Evolutionary conservation across 768 basidiomycete species (phyloP).

Genomic region (Tylopilus subfusipes): DNA sequence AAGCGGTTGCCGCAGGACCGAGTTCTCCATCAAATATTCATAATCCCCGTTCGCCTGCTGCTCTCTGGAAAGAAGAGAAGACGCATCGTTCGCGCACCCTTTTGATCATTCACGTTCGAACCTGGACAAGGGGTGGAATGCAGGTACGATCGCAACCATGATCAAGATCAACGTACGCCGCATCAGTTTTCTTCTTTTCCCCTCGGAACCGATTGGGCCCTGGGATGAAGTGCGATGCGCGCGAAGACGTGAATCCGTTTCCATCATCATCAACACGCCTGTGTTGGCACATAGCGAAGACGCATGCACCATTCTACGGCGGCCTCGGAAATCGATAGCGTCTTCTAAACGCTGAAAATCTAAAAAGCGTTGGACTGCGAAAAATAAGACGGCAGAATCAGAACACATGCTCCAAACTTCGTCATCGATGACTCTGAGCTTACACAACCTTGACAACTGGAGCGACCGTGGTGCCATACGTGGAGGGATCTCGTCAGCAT

Average conservation of each 20-base stretch:
- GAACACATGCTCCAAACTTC: not conserved
- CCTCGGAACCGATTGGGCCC: constrained; percentile 13
- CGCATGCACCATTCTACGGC: not conserved
- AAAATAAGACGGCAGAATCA: not conserved
- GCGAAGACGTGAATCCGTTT: constrained; percentile 1
- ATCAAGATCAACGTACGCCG: constrained; percentile 16
- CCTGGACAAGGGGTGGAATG: not conserved
- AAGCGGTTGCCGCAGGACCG: constrained; percentile 5
- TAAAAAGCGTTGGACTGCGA: not conserved
- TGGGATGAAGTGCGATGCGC: not conserved
- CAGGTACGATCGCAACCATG: not conserved
- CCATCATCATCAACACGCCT: not conserved
- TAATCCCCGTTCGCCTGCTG: constrained; percentile 9
- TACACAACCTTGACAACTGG: not conserved
- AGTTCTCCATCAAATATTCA: constrained; percentile 7
- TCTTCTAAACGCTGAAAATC: not conserved
- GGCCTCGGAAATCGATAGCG: not conserved
- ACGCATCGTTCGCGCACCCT: not conserved
- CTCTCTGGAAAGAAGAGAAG: constrained; percentile 5
- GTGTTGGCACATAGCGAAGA: constrained; percentile 8
- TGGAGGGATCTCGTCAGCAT: not conserved
- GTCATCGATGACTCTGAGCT: not conserved
- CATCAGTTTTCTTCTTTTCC: constrained; percentile 5
- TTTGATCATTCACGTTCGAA: constrained; percentile 8
- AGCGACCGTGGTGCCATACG: constrained; percentile 1